Evolutionary conservation across 2,329 filamentous ascomycete species (phyloP).

Genomic region (Verticillium isaacii): DNA sequence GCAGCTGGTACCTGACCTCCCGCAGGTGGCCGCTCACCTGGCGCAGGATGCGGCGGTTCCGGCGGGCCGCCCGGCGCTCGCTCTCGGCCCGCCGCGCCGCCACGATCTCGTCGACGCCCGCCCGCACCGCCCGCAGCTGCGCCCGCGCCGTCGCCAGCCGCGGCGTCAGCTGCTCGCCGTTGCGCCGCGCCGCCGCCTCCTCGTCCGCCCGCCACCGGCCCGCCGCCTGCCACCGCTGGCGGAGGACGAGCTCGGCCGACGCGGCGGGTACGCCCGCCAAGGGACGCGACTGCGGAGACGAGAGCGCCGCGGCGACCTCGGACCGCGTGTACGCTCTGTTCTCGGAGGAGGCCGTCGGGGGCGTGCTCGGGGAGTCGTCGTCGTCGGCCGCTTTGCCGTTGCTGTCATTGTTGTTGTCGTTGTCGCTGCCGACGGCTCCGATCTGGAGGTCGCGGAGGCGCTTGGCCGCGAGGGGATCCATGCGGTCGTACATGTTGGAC

Average conservation of each 20-base stretch:
- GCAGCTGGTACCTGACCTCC: constrained; percentile 12
- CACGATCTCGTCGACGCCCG: constrained; percentile 13
- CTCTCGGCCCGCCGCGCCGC: constrained; percentile 6
- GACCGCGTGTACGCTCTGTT: constrained; percentile 4
- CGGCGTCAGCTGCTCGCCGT: background rate
- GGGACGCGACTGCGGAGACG: constrained; percentile 11
- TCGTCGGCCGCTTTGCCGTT: background rate
- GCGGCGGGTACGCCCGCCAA: constrained; percentile 15
- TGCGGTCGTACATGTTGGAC: constrained; percentile 11
- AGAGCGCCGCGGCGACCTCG: constrained; percentile 16
- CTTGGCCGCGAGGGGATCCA: constrained; percentile 10
- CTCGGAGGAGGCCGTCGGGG: background rate
- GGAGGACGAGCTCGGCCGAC: constrained; percentile 12
- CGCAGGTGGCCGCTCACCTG: constrained; percentile 20
- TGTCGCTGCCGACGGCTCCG: background rate
- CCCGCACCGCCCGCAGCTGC: constrained; percentile 9
- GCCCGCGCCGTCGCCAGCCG: constrained; percentile 1
- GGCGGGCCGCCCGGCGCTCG: constrained; percentile 7
- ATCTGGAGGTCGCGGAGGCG: constrained; percentile 6
- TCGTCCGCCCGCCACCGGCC: background rate
- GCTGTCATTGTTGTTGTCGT: background rate
- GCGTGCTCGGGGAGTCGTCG: background rate
- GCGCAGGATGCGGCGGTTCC: constrained; percentile 16
- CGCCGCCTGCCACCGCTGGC: constrained; percentile 10
- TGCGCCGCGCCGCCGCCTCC: background rate